Percentiles rank a stretch among this genome's conserved stretches.
phyloP scores from a whole-genome alignment of 108 stramenopile genomes.

The Stephanodiscus triporus region DNA sequence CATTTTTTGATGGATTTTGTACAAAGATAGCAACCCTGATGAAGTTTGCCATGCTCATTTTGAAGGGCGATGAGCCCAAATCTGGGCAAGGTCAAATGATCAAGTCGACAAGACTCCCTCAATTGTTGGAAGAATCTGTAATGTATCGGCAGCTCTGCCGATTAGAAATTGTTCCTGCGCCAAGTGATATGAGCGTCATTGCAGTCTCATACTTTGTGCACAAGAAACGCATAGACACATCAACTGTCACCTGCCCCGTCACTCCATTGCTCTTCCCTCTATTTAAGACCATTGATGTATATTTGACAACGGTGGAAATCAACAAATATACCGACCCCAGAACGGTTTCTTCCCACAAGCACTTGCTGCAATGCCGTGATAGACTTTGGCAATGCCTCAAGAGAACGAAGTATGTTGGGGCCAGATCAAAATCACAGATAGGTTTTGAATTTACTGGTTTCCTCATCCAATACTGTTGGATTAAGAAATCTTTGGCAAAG shows the following conservation, averaged over 20 bases:
- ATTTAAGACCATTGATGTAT: constrained; percentile 61
- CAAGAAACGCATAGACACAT: constrained; percentile 56
- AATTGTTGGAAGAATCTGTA: constrained; percentile 46
- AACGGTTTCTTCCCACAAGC: constrained; percentile 3
- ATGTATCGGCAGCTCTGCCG: constrained; percentile 33
- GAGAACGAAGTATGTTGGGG: constrained; percentile 23
- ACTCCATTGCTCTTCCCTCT: constrained; percentile 69
- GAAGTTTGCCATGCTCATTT: constrained; percentile 23
- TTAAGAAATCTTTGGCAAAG: constrained; percentile 57
- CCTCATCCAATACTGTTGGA: constrained; percentile 80
- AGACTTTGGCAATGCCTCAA: constrained; percentile 68
- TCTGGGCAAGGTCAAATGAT: not conserved
- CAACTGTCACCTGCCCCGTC: constrained; percentile 63
- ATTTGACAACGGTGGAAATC: constrained; percentile 9
- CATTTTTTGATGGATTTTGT: constrained; percentile 44
- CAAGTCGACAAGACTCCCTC: constrained; percentile 12
- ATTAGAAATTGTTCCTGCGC: constrained; percentile 11
- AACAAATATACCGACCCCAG: not conserved
- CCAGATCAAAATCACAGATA: constrained; percentile 23
- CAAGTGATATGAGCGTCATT: constrained; percentile 49
- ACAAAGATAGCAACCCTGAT: constrained; percentile 29
- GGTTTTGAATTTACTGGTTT: constrained; percentile 56
- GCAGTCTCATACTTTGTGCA: constrained; percentile 68
- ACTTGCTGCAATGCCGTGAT: constrained; percentile 57
- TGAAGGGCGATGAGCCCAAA: constrained; percentile 3